Base-by-base conservation (phyloP, 2,329 filamentous ascomycete species). In the Chaetomium sp. region DNA sequence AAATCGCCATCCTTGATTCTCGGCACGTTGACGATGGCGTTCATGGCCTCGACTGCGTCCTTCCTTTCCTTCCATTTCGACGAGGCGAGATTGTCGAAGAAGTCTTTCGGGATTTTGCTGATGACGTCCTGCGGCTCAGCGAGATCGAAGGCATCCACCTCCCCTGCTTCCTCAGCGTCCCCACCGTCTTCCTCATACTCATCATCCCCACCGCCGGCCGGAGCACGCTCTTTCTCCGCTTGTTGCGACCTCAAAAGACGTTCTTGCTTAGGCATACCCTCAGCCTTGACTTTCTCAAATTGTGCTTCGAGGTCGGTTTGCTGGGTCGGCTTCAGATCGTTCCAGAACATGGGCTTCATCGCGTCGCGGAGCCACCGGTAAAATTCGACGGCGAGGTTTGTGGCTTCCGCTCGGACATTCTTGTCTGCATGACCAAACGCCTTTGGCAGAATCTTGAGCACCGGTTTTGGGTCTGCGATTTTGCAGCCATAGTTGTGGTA, bases 11-110 rank as follows among this genome's bases (percentile, higher is more conserved):
- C 94, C 76, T 97, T 96, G 76, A 99, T 97, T 67, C 90, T 86
- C 16, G 94, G 93, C 49, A 96, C 89, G 71, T 96, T 96, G 62
- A 96, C 78, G 3, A 87, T 83, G 16, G 85, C 85, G 71, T 89
- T 90, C 0, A 97, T 83, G 10, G 87, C 92, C 67, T 99, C 95
- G 3, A 98, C 83, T 0, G 91, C 92, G 71, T 99, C 95, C 77
- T 99, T 99, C 67, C 95, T 85, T 70, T 99, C 96, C 75, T 99
- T 99, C 95, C 95, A 99, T 76, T 99, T 99, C 0, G 93, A 89
- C 10, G 94, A 98, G 0, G 85, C 89, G 33, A 99, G 80, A 65
- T 90, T 88, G 25, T 99, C 95, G 69, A 87, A 84, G 69, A 97
- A 93, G 74, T 93, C 88, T 47, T 87, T 86, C 0, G 94, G 90